Evolutionary conservation across 495 filamentous ascomycete genomes (phyloP).

Genomic region (Aspergillus campestris): DNA sequence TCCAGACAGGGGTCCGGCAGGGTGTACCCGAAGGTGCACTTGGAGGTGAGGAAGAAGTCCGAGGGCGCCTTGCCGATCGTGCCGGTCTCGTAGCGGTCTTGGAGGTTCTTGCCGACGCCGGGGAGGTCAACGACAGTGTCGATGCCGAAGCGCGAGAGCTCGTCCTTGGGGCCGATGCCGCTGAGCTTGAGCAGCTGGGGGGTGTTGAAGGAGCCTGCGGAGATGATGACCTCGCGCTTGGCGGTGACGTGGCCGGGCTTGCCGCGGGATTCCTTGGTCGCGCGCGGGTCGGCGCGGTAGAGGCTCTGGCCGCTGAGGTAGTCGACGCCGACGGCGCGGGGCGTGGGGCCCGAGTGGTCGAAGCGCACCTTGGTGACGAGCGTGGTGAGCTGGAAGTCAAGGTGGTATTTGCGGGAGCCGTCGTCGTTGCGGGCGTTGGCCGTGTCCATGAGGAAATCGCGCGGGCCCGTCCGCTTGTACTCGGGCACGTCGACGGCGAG

Average conservation of each 20-base stretch:
- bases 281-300: slow-evolving; percentile 49
- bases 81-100: slow-evolving; percentile 54
- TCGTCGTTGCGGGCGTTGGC: slow-evolving; percentile 41
- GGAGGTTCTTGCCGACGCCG: slow-evolving; percentile 57
- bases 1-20: slow-evolving; percentile 42
- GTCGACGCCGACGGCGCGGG: slow-evolving; percentile 55
- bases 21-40: slow-evolving; percentile 39
- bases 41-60: slow-evolving; percentile 36
- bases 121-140: slow-evolving; percentile 46
- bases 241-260: slow-evolving; percentile 40
- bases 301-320: slow-evolving; percentile 50
- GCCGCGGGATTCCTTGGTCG: slow-evolving; percentile 17
- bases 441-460: slow-evolving; percentile 45
- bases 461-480: slow-evolving; percentile 39
- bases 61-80: slow-evolving; percentile 37
- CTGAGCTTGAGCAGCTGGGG: slow-evolving; percentile 59
- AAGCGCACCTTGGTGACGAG: slow-evolving; percentile 55
- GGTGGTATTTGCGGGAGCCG: slow-evolving; percentile 46
- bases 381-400: slow-evolving; percentile 50
- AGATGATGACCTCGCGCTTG: slow-evolving; percentile 52
- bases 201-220: slow-evolving; percentile 54
- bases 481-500: slow-evolving; percentile 35
- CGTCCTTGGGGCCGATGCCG: slow-evolving; percentile 48
- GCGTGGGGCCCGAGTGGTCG: slow-evolving; percentile 30
- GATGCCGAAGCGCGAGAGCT: slow-evolving; percentile 44